Evolutionary conservation across 768 basidiomycete species (phyloP).

Genomic region (Russula sp.): DNA sequence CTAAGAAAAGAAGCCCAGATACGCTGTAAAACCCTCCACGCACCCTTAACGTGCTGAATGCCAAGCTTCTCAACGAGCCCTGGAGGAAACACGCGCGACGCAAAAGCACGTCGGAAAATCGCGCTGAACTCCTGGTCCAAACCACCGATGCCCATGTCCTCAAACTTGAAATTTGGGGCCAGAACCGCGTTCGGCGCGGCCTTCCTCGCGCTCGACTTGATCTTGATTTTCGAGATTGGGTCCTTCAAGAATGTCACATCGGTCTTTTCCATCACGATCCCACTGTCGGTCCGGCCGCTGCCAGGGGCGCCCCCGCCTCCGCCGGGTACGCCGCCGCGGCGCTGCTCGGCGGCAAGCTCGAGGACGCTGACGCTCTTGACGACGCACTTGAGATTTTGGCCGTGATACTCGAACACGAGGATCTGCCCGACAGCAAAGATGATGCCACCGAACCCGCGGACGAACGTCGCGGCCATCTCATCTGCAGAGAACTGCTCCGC

Average conservation of each 20-base stretch:
- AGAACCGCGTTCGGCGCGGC: constrained; percentile 92
- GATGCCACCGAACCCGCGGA: constrained; percentile 67
- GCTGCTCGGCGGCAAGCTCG: constrained; percentile 59
- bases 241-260: constrained; percentile 88
- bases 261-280: constrained; percentile 87
- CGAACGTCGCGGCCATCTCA: constrained; percentile 71
- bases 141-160: constrained; percentile 99
- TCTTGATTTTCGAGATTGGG: constrained; percentile 70
- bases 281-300: constrained; percentile 37
- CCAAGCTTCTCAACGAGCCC: constrained; percentile 95
- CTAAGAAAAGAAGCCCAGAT: neutral
- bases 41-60: constrained; percentile 97
- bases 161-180: constrained; percentile 97
- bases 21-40: constrained; percentile 15
- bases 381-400: constrained; percentile 68
- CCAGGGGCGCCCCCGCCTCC: neutral
- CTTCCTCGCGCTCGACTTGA: constrained; percentile 92
- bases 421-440: constrained; percentile 64
- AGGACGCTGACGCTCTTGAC: constrained; percentile 55
- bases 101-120: constrained; percentile 98
- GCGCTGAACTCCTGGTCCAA: constrained; percentile 91
- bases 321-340: constrained; percentile 34
- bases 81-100: constrained; percentile 97
- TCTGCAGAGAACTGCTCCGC: constrained; percentile 79
- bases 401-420: constrained; percentile 83